Percentiles rank a stretch among this genome's conserved stretches.
phyloP scores from a whole-genome alignment of 108 stramenopile genomes.

The Nitzschia sp. region DNA sequence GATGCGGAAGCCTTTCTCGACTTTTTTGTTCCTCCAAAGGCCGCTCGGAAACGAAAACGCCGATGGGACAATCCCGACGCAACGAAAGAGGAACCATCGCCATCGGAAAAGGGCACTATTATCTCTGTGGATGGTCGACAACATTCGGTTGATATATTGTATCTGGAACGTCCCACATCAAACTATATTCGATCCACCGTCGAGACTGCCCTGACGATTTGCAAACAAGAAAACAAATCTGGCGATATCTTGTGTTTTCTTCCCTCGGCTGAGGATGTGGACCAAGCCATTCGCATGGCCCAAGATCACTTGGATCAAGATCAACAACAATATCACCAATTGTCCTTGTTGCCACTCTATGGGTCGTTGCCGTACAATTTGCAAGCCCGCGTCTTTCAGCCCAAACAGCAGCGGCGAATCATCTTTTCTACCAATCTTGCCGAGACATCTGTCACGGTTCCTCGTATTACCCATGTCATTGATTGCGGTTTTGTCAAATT shows the following conservation, averaged over 20 bases:
- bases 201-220: constrained; percentile 69
- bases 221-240: constrained; percentile 35
- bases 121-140: constrained; percentile 84
- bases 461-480: constrained; percentile 88
- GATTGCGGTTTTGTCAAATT: constrained; percentile 96
- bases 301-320: constrained; percentile 56
- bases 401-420: constrained; percentile 59
- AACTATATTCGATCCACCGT: constrained; percentile 79
- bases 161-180: constrained; percentile 71
- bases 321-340: constrained; percentile 4
- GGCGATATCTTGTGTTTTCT: constrained; percentile 96
- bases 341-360: constrained; percentile 87
- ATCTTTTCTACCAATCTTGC: constrained; percentile 93
- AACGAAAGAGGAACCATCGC: neutral
- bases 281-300: constrained; percentile 72
- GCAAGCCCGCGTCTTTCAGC: constrained; percentile 76
- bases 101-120: constrained; percentile 59
- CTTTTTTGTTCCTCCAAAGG: constrained; percentile 74
- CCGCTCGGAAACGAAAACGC: constrained; percentile 14
- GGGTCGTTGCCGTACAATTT: constrained; percentile 79
- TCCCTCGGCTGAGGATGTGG: constrained; percentile 93
- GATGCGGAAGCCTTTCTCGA: constrained; percentile 91
- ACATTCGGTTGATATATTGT: constrained; percentile 89
- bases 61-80: constrained; percentile 40
- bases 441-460: constrained; percentile 94